A percentile compares a stretch with the other conserved stretches of the same genome.
Evolutionary conservation across 495 filamentous ascomycete species (phyloP).

Genomic region (Aspergillus steynii): DNA sequence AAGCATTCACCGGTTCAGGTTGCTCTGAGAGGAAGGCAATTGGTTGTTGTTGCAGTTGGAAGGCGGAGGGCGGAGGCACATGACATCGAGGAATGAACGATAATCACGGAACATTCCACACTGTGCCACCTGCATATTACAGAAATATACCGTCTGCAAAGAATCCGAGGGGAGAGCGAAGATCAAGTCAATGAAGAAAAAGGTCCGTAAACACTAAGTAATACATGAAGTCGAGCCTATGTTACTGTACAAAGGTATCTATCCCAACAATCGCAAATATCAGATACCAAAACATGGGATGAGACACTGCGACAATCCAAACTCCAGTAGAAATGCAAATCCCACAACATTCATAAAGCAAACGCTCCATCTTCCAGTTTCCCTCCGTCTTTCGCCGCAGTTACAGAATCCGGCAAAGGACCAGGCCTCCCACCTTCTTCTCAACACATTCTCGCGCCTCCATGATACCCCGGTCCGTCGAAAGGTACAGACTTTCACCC

Average conservation of each 20-base stretch:
- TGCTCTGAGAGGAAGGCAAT: no score
- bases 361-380: constrained; percentile 19
- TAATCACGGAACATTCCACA: background rate
- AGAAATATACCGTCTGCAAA: background rate
- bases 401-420: constrained; percentile 68
- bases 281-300: constrained; percentile 31
- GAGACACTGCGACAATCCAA: constrained; percentile 43
- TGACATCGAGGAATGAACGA: background rate
- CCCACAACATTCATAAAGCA: constrained; percentile 20
- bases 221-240: constrained; percentile 24
- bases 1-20: no score
- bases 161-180: background rate
- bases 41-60: background rate
- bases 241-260: constrained; percentile 43
- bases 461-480: constrained; percentile 76
- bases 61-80: background rate
- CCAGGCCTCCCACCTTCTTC: constrained; percentile 79
- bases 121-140: background rate
- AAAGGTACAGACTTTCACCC: constrained; percentile 82
- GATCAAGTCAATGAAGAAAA: constrained; percentile 1
- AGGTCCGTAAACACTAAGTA: constrained; percentile 5
- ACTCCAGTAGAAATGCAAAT: constrained; percentile 49
- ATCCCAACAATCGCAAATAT: constrained; percentile 38
- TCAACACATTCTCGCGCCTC: constrained; percentile 86
- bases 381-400: constrained; percentile 15